phyloP scores from a whole-genome alignment of 2,329 filamentous ascomycete genomes.

The Scedosporium aurantiacum region DNA sequence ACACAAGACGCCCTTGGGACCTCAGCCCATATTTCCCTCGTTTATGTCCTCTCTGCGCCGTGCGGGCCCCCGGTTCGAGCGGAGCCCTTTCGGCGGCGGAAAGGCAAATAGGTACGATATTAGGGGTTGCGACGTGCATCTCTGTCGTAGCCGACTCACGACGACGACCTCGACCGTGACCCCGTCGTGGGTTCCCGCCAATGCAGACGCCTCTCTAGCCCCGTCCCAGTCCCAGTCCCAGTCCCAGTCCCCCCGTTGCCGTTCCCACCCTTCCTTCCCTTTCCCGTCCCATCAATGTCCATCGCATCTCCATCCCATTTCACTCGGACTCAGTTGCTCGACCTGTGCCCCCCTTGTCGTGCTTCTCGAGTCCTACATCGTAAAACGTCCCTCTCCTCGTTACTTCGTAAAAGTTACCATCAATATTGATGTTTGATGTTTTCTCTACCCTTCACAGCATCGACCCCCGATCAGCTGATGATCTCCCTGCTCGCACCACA shows the following conservation, averaged over 20 bases:
- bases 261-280: too few relatives aligned
- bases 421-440: neutral
- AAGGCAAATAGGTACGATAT: neutral
- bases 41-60: neutral
- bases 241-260: neutral
- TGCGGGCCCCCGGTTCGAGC: neutral
- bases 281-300: too few relatives aligned
- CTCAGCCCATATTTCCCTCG: neutral
- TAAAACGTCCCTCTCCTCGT: too few relatives aligned
- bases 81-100: neutral
- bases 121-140: neutral
- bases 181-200: neutral
- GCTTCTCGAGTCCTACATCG: too few relatives aligned
- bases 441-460: neutral
- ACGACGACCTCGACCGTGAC: neutral
- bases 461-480: neutral
- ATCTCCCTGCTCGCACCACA: neutral
- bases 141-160: neutral
- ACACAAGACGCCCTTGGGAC: neutral
- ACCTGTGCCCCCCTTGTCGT: too few relatives aligned
- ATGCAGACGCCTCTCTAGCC: neutral
- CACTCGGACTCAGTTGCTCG: too few relatives aligned
- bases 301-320: too few relatives aligned
- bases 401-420: too few relatives aligned
- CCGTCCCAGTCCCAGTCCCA: neutral